Base-by-base conservation (phyloP, 805 yeast species). In the Yueomyces sinensis region DNA sequence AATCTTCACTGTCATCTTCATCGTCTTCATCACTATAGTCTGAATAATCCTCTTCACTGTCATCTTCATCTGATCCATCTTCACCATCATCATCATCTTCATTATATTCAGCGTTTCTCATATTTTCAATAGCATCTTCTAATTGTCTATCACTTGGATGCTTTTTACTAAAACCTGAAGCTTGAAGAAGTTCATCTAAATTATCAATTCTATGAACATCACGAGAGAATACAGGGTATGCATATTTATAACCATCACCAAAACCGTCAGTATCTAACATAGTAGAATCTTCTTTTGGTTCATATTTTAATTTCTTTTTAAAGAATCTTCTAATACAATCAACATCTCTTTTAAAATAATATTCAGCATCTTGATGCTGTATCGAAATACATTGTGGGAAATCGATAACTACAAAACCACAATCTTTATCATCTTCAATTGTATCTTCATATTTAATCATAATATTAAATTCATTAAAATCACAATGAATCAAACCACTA, bases 301-400 rank as follows among this genome's bases (percentile, higher is more conserved):
- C 67, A 48, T 82, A 91, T 41, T 73, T 72, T 46, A 89, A 71
- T 55, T 81, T 81, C 54, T 74, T 75, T 40, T 67, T 75, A 61
- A 91, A 91, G 50, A 89, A 91, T 31, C 76, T 66, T 41, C 86
- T 68, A 35, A 91, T 76, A 57, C 97, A 87, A 37, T 83, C 82
- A 17, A 91, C 93, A 59, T 91, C 99, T 61, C 99, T 71, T 46
- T 82, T 74, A 58, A 91, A 91, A 56, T 83, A 87, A 37, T 68
- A 71, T 41, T 78, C 78, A 5, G 97, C 96, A 54, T 91, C 95
- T 3, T 65, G 67, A 52, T 91, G 99, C 44, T 81, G 87, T 31
- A 82, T 82, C 17, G 95, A 83, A 14, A 91, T 81, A 73, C 96
- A 89, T 59, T 91, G 99, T 3, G 99, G 99, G 66, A 91, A 91